These are phyloP conservation scores for Wickerhamiella sergipiensis DNA, from an alignment of 805 yeast species.

Conservation along the genomic window DNA sequence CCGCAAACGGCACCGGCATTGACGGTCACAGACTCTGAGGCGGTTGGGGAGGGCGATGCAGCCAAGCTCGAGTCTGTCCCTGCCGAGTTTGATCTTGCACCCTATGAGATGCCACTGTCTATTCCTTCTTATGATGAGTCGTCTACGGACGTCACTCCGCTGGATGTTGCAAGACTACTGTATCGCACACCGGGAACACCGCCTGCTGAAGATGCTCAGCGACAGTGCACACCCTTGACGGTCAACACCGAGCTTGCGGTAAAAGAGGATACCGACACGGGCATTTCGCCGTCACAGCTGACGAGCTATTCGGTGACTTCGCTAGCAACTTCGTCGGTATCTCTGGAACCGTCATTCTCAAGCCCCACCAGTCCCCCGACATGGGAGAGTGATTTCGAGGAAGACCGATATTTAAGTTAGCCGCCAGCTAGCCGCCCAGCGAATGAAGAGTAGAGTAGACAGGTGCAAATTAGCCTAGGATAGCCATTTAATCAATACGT, in stretches of 20 bases:
- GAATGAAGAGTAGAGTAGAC: no score
- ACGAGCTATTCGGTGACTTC: background rate
- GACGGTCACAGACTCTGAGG: background rate
- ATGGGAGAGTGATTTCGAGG: background rate
- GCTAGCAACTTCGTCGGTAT: background rate
- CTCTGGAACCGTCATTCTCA: background rate
- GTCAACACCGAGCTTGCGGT: background rate
- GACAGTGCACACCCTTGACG: background rate
- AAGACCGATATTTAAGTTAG: background rate
- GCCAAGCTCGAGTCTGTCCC: background rate
- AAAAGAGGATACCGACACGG: background rate
- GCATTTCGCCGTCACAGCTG: background rate
- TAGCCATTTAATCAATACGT: no score
- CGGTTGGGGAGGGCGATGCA: background rate
- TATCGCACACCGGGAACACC: background rate
- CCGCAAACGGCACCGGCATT: background rate
- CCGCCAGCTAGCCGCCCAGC: background rate
- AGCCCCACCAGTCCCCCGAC: background rate
- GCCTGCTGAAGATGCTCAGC: background rate
- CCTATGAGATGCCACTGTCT: background rate
- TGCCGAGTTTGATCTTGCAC: background rate
- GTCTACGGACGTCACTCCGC: background rate
- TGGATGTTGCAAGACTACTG: background rate
- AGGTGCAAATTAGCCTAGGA: no score
- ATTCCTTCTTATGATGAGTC: background rate